These are phyloP conservation scores for Gyrodon lividus DNA, from an alignment of 768 basidiomycete species.

Conservation along the genomic window DNA sequence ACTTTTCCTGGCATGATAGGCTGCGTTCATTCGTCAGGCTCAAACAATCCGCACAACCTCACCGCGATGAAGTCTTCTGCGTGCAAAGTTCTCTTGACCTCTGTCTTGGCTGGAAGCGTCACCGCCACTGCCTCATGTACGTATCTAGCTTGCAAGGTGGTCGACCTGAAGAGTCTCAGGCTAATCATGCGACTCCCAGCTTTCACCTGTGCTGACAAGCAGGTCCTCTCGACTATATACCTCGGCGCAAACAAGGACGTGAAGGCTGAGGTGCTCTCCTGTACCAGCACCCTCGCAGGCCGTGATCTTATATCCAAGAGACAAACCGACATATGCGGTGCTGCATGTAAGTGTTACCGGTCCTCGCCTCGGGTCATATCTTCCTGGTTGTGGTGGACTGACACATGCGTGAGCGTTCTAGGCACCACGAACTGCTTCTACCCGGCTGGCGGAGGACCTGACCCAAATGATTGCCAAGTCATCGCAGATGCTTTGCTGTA, in stretches of 20 bases:
- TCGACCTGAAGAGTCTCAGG: too few relatives aligned
- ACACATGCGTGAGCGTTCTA: neutral
- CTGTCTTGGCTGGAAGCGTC: neutral
- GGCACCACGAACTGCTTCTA: slow-evolving; percentile 46
- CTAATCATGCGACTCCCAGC: neutral
- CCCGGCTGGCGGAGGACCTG: slow-evolving; percentile 45
- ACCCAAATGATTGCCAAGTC: slow-evolving; percentile 47
- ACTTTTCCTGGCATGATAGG: too few relatives aligned
- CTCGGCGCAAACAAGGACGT: slow-evolving; percentile 46
- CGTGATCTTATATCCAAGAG: slow-evolving; percentile 4
- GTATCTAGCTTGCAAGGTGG: neutral
- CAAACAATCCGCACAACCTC: too few relatives aligned
- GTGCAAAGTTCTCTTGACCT: neutral
- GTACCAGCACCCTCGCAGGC: slow-evolving; percentile 14
- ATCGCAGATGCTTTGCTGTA: slow-evolving; percentile 49
- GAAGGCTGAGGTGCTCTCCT: slow-evolving; percentile 36
- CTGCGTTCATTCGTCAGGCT: too few relatives aligned
- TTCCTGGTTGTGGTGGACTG: neutral
- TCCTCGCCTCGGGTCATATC: too few relatives aligned
- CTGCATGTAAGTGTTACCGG: slow-evolving; percentile 32
- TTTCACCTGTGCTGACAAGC: slow-evolving; percentile 4
- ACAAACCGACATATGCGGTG: slow-evolving; percentile 41
- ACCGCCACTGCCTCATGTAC: neutral
- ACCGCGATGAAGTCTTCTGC: neutral
- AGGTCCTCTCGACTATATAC: slow-evolving; percentile 16